These are phyloP conservation scores for Smallanthus sonchifolius DNA, from an alignment of 129 eudicot species.

Conservation along the genomic window DNA sequence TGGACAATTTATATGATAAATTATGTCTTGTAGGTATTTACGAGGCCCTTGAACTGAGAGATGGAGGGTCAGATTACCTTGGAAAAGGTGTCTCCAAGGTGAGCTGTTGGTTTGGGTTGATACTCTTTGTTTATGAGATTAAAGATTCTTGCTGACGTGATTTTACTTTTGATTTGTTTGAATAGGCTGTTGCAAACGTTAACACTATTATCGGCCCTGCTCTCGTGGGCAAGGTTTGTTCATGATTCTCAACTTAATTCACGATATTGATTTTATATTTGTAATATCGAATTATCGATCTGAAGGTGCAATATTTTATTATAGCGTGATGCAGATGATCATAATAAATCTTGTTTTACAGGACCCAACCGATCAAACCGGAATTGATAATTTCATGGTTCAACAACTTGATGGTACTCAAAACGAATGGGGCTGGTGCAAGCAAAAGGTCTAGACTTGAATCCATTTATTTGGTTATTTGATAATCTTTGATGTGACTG, in stretches of 20 bases:
- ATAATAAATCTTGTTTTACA: slow-evolving; percentile 16
- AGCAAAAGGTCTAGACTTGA: slow-evolving; percentile 54
- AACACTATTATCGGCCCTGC: slow-evolving; percentile 90
- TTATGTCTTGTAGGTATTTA: slow-evolving; percentile 52
- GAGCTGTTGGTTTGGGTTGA: slow-evolving; percentile 1
- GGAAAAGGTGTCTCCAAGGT: slow-evolving; percentile 99
- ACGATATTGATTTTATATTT: too few species aligned
- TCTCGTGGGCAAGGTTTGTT: slow-evolving; percentile 85
- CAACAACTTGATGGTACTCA: slow-evolving; percentile 90
- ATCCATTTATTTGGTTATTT: not conserved
- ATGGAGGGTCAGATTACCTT: slow-evolving; percentile 94
- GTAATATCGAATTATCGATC: not conserved
- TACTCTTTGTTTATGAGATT: not conserved
- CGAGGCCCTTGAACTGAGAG: slow-evolving; percentile 95
- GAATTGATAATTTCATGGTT: slow-evolving; percentile 83
- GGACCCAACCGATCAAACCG: slow-evolving; percentile 85
- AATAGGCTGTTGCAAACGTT: slow-evolving; percentile 83
- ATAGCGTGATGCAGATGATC: not conserved
- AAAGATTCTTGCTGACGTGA: slow-evolving; percentile 7
- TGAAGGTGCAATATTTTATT: not conserved
- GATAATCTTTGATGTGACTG: not conserved
- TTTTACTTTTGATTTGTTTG: slow-evolving; percentile 1
- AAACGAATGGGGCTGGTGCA: slow-evolving; percentile 99
- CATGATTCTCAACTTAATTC: not conserved
- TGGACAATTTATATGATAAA: not conserved